A percentile compares a stretch with the other conserved stretches of the same genome.
Evolutionary conservation across 495 filamentous ascomycete genomes (phyloP).

Genomic region (Hypoxylon subgilvum): DNA sequence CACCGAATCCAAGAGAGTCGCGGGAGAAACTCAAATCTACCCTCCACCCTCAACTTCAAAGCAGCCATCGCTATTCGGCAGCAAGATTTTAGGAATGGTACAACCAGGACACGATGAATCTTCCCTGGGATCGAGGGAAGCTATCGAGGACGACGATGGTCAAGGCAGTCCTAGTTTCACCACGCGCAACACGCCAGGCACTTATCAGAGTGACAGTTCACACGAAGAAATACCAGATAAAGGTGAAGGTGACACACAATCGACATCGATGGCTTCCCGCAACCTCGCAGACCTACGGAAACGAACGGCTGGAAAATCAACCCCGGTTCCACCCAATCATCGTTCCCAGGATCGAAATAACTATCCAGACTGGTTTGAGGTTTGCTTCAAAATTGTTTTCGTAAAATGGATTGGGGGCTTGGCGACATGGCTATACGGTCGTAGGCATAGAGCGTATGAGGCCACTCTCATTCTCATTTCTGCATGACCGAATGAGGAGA

Average conservation of each 20-base stretch:
- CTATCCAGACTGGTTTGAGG: conserved; percentile 22
- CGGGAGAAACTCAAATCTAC: neutral
- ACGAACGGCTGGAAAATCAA: conserved; percentile 8
- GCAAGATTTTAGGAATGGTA: neutral
- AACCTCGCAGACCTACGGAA: conserved; percentile 19
- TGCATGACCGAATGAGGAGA: no score
- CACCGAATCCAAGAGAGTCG: conserved; percentile 11
- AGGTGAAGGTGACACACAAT: conserved; percentile 2
- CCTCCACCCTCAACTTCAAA: neutral
- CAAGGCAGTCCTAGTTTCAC: conserved; percentile 1
- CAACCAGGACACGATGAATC: neutral
- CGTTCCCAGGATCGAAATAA: conserved; percentile 1
- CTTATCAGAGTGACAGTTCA: conserved; percentile 16
- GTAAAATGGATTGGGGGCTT: conserved; percentile 38
- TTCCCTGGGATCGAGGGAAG: neutral
- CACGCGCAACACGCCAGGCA: conserved; percentile 1
- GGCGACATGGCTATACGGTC: conserved; percentile 32
- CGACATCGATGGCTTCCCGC: conserved; percentile 6
- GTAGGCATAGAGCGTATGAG: conserved; percentile 33
- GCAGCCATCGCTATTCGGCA: neutral
- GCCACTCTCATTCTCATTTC: neutral
- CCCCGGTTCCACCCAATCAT: conserved; percentile 5
- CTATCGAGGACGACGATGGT: neutral
- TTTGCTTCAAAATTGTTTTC: conserved; percentile 23
- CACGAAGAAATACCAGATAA: conserved; percentile 7